These are phyloP conservation scores for Pueraria montana DNA, from an alignment of 306 rosid species.

Conservation along the genomic window DNA sequence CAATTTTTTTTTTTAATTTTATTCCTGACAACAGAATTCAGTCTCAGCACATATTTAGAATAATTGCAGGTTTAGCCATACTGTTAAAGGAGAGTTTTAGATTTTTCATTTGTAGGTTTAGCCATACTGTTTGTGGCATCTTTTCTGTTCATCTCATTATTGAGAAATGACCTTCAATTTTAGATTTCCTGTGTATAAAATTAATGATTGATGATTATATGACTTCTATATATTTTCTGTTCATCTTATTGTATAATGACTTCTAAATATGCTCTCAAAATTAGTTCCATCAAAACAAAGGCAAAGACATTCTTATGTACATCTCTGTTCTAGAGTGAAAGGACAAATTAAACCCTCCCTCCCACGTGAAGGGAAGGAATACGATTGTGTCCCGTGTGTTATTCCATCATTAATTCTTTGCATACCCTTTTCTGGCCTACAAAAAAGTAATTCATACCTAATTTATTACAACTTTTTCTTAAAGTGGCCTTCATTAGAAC, in stretches of 20 bases:
- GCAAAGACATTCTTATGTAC: not conserved
- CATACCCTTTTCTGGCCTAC: too few relatives aligned
- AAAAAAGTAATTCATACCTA: too few relatives aligned
- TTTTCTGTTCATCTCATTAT: slow-evolving; percentile 19
- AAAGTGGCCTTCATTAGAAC: too few relatives aligned
- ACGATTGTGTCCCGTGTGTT: too few relatives aligned
- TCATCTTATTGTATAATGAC: slow-evolving; percentile 5
- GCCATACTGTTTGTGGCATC: slow-evolving; percentile 5
- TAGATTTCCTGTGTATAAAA: slow-evolving; percentile 4
- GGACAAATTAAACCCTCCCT: too few relatives aligned
- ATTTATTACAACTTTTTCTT: too few relatives aligned
- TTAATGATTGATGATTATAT: slow-evolving; percentile 4
- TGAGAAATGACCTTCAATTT: slow-evolving; percentile 33
- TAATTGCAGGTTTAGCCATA: slow-evolving; percentile 21
- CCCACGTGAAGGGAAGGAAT: too few relatives aligned
- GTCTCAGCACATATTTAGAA: slow-evolving; percentile 34
- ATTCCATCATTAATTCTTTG: too few relatives aligned
- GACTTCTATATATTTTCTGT: not conserved
- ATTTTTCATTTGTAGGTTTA: slow-evolving; percentile 38
- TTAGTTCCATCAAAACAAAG: not conserved
- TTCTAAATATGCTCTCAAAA: not conserved
- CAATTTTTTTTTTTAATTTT: slow-evolving; percentile 14
- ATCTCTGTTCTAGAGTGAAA: not conserved
- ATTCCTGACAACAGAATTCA: slow-evolving; percentile 5
- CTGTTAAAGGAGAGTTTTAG: slow-evolving; percentile 37